Base-by-base conservation (phyloP, 1,284 basidiomycete species). In the Tylopilus orsonianus region DNA sequence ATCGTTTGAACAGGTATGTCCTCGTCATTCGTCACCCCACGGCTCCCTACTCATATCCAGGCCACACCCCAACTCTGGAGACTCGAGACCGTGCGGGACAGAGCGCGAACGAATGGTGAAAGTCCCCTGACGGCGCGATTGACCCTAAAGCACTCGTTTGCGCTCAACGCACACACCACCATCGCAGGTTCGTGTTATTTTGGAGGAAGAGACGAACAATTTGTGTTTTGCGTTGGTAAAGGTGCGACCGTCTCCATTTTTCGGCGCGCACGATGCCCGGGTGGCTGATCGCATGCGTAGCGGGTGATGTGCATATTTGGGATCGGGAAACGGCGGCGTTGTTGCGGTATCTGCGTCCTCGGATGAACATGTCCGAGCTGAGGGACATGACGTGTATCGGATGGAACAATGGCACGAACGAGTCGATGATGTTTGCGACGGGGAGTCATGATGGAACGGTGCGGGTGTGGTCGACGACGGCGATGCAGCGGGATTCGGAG, bases 301-400 rank as follows among this genome's bases (percentile, higher is more conserved):
- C 78, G 52, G 87, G 88, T 2, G 85, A 89, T 55, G 85, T 90
- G n/a, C 84, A 88, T 56, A 83, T 90, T 27, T 90, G 88, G 87
- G 88, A 90, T 59, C 80, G 81, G 44, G 84, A 87, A 65, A 85
- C 84, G 8, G 88, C 78, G 3, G 75, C 79, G 19, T 62, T 87
- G 8, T 66, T 90, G 5, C 83, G 85, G 43, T 78, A 82, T 53
- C 71, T 90, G 35, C 79, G 77, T 5, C 75, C 80, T n/a, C n/a
- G n/a, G 18, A 78, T 81, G 51, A 56, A 56, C 14, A 32, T 48
- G 26, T 27, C 54, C 23, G 65, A 58, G 14, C 74, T 77, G 16
- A 81, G 81, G 14, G 85, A 88, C 55, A 62, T 90, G 52, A 89
- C 87, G 12, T 87, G 83, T 55, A 78, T 89, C 24, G 85, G 83